phyloP scores from a whole-genome alignment of 1,284 basidiomycete species.

The Trametes polyzona region DNA sequence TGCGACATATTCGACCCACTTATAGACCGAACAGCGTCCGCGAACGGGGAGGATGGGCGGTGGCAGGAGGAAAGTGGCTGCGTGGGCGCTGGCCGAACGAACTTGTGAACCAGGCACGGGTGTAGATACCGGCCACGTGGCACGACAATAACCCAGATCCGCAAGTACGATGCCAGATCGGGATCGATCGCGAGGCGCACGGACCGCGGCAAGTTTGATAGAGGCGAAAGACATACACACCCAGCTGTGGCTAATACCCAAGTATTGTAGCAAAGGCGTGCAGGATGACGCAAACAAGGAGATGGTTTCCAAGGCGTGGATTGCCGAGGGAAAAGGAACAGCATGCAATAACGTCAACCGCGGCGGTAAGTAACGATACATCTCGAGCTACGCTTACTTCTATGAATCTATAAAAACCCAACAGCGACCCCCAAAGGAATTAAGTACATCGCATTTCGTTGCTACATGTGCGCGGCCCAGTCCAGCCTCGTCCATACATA shows the following conservation, averaged over 20 bases:
- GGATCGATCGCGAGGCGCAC: conserved; percentile 19
- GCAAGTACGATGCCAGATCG: conserved; percentile 17
- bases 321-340: too few species aligned
- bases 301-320: too few species aligned
- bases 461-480: background rate
- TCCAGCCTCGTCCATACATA: background rate
- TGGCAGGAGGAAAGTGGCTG: background rate
- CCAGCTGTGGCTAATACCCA: too few species aligned
- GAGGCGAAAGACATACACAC: too few species aligned
- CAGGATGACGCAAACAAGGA: too few species aligned
- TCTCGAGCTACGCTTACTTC: background rate
- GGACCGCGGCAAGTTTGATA: too few species aligned
- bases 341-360: background rate
- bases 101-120: conserved; percentile 12
- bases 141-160: conserved; percentile 15
- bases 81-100: conserved; percentile 1
- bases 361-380: background rate
- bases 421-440: background rate
- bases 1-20: conserved; percentile 14
- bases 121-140: conserved; percentile 15
- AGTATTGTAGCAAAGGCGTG: too few species aligned
- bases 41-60: background rate
- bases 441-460: background rate
- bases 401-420: conserved; percentile 1
- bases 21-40: background rate